A percentile compares a stretch with the other conserved stretches of the same genome.
phyloP scores from a whole-genome alignment of 768 basidiomycete genomes.

The Kwoniella newhampshirensis region DNA sequence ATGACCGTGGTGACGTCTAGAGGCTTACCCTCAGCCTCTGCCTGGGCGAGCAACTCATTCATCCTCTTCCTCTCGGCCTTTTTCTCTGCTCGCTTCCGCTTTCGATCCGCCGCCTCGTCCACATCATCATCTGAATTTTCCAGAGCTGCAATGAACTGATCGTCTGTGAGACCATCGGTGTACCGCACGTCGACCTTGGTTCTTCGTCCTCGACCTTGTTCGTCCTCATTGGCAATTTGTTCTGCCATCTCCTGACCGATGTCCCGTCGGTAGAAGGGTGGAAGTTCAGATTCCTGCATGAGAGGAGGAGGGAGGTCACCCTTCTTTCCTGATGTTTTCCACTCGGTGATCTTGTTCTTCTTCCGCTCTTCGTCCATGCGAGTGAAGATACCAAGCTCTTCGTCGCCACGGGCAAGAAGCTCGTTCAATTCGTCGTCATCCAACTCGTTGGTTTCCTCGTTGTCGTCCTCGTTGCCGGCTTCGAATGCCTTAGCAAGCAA shows the following conservation, averaged over 20 bases:
- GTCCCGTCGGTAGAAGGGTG: conserved; percentile 77
- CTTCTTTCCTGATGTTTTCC: conserved; percentile 72
- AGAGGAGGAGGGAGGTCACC: conserved; percentile 75
- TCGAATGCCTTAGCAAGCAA: conserved; percentile 73
- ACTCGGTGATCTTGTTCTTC: conserved; percentile 63
- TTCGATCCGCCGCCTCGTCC: conserved; percentile 39
- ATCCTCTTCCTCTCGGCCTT: conserved; percentile 35
- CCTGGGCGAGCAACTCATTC: conserved; percentile 33
- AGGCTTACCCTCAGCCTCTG: conserved; percentile 44
- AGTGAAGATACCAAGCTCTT: conserved; percentile 73
- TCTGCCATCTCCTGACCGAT: conserved; percentile 57
- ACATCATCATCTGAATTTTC: conserved; percentile 53
- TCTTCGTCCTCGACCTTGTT: conserved; percentile 81
- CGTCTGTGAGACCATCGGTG: conserved; percentile 89
- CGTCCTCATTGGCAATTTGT: conserved; percentile 55
- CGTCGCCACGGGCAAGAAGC: conserved; percentile 78
- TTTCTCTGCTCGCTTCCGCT: conserved; percentile 26
- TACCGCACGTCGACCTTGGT: conserved; percentile 82
- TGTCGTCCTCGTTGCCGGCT: conserved; percentile 52
- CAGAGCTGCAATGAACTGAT: conserved; percentile 73
- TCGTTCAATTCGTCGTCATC: conserved; percentile 76
- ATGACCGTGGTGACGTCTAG: conserved; percentile 59
- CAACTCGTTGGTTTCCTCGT: conserved; percentile 54
- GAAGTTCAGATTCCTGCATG: conserved; percentile 84
- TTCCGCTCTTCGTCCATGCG: conserved; percentile 80